Evolutionary conservation across 768 basidiomycete species (phyloP).

Genomic region (Guyanaporus albipodus): DNA sequence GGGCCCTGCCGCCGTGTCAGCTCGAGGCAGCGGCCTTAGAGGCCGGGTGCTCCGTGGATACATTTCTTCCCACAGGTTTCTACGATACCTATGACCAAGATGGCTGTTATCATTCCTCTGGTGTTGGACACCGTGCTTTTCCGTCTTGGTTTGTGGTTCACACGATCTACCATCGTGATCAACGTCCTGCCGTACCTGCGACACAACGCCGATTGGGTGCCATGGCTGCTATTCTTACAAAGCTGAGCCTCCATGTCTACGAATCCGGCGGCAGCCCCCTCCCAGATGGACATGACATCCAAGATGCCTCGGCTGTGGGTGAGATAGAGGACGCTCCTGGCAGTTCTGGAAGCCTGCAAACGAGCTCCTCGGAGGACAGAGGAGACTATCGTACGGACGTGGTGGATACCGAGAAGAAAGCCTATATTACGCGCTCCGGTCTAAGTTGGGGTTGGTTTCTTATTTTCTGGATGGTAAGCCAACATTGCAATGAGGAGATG

Average conservation of each 20-base stretch:
- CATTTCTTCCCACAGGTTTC: slow-evolving; percentile 43
- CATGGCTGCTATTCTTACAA: slow-evolving; percentile 54
- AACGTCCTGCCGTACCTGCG: slow-evolving; percentile 28
- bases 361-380: slow-evolving; percentile 5
- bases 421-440: slow-evolving; percentile 52
- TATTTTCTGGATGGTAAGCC: slow-evolving; percentile 70
- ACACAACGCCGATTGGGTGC: slow-evolving; percentile 56
- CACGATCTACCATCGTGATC: slow-evolving; percentile 17
- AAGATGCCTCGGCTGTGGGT: not conserved
- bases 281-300: not conserved
- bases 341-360: slow-evolving; percentile 11
- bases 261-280: slow-evolving; percentile 16
- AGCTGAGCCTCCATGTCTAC: slow-evolving; percentile 44
- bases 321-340: not conserved
- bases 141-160: slow-evolving; percentile 20
- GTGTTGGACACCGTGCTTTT: not conserved
- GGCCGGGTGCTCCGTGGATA: slow-evolving; percentile 56
- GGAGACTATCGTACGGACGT: slow-evolving; percentile 20
- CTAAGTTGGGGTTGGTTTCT: slow-evolving; percentile 62
- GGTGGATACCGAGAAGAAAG: slow-evolving; percentile 45
- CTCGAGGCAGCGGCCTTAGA: slow-evolving; percentile 63
- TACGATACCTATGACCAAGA: slow-evolving; percentile 17
- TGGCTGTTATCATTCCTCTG: not conserved
- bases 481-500: not conserved
- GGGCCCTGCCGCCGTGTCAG: slow-evolving; percentile 51